These are phyloP conservation scores for Ustilago hordei DNA, from an alignment of 1,284 basidiomycete genomes.

Conservation along the genomic window DNA sequence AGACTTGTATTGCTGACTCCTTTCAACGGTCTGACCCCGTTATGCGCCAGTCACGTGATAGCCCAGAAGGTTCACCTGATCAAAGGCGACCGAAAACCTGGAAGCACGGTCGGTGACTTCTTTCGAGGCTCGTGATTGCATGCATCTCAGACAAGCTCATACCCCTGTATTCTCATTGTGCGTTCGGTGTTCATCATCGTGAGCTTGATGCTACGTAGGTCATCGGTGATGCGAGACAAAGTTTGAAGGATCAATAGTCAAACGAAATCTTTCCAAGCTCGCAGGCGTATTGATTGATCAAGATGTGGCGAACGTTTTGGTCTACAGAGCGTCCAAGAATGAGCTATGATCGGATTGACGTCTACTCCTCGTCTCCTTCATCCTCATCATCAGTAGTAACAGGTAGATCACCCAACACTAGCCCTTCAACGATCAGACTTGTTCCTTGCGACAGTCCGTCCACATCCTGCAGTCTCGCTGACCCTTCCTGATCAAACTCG, in stretches of 20 bases:
- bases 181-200: not conserved
- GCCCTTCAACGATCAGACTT: conserved; percentile 60
- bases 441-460: conserved; percentile 52
- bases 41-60: too few species aligned
- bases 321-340: not conserved
- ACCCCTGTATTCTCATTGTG: not conserved
- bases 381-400: conserved; percentile 33
- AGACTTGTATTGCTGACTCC: too few species aligned
- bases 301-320: not conserved
- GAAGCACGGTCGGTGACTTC: not conserved
- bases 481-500: conserved; percentile 9
- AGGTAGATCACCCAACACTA: conserved; percentile 15
- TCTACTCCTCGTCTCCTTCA: conserved; percentile 35
- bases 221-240: not conserved
- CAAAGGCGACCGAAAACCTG: too few species aligned
- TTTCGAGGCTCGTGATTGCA: not conserved
- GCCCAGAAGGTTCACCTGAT: too few species aligned
- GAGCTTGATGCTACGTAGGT: not conserved
- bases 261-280: not conserved
- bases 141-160: not conserved
- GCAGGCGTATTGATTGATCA: not conserved
- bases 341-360: not conserved
- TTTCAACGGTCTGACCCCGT: too few species aligned
- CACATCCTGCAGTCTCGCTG: conserved; percentile 35
- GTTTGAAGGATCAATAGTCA: not conserved